These are phyloP conservation scores for Trifolium fragiferum DNA, from an alignment of 306 rosid species.

Conservation along the genomic window DNA sequence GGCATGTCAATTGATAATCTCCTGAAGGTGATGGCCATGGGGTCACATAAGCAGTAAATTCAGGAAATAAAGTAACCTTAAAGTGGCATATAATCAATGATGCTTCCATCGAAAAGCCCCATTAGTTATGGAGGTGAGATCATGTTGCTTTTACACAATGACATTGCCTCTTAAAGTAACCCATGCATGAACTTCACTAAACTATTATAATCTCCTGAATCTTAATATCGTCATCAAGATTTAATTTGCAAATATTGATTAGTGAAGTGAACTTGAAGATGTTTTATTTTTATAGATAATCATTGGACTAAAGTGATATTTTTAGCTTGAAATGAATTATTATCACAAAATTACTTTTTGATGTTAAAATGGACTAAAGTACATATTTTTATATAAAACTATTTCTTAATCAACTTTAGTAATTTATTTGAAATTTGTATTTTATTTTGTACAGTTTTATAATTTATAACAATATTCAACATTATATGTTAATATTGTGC, in stretches of 20 bases:
- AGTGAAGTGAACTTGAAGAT: slow-evolving; percentile 43
- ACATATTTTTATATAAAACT: no score
- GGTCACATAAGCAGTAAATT: not conserved
- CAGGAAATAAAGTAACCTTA: no score
- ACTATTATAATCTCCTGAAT: slow-evolving; percentile 29
- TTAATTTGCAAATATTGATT: slow-evolving; percentile 16
- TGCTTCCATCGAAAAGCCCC: slow-evolving; percentile 48
- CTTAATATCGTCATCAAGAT: slow-evolving; percentile 45
- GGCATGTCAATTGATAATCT: slow-evolving; percentile 8
- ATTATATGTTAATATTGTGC: no score
- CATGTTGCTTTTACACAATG: slow-evolving; percentile 60
- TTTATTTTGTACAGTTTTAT: no score
- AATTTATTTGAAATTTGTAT: no score
- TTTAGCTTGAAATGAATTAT: no score
- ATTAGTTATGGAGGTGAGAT: slow-evolving; percentile 59
- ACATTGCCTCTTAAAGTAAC: slow-evolving; percentile 58
- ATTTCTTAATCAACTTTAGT: no score
- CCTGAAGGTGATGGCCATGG: not conserved
- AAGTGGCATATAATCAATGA: slow-evolving; percentile 45
- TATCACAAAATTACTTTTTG: no score
- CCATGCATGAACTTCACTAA: slow-evolving; percentile 54
- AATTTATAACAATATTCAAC: no score
- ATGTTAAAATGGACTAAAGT: no score
- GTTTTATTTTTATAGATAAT: slow-evolving; percentile 41
- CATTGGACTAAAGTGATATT: no score